Conservation (phyloP, 305 asterid genomes). For the Fraxinus baroniana region DNA sequence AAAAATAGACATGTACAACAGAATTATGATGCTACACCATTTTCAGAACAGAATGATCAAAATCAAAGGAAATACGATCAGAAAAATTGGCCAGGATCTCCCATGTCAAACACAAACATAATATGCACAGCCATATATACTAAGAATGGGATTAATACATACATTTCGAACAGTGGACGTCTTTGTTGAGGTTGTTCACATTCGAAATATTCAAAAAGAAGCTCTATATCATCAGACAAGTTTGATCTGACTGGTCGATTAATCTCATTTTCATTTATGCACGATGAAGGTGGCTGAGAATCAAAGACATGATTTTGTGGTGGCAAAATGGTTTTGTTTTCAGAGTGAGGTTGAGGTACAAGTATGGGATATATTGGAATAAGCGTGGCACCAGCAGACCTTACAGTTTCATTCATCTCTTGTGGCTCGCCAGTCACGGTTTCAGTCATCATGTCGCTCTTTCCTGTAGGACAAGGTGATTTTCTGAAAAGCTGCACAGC, state of each 20-base stretch:
- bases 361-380: slow-evolving; percentile 20
- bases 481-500: slow-evolving; percentile 32
- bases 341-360: slow-evolving; percentile 20
- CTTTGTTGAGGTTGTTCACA: slow-evolving; percentile 34
- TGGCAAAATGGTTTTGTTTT: slow-evolving; percentile 3
- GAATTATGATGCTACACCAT: background rate
- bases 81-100: background rate
- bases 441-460: background rate
- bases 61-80: background rate
- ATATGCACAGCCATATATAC: background rate
- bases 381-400: slow-evolving; percentile 11
- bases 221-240: slow-evolving; percentile 24
- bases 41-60: background rate
- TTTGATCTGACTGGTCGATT: background rate
- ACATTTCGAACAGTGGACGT: slow-evolving; percentile 32
- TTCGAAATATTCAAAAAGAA: slow-evolving; percentile 35
- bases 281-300: slow-evolving; percentile 13
- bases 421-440: background rate
- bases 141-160: slow-evolving; percentile 13
- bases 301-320: slow-evolving; percentile 5
- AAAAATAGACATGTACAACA: background rate
- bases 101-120: background rate
- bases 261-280: slow-evolving; percentile 6
- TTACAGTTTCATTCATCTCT: slow-evolving; percentile 13
- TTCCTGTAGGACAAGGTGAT: slow-evolving; percentile 3